A percentile compares a stretch with the other conserved stretches of the same genome.
These are phyloP conservation scores for Helichrysum umbraculigerum DNA, from an alignment of 129 eudicot species.

Conservation along the genomic window DNA sequence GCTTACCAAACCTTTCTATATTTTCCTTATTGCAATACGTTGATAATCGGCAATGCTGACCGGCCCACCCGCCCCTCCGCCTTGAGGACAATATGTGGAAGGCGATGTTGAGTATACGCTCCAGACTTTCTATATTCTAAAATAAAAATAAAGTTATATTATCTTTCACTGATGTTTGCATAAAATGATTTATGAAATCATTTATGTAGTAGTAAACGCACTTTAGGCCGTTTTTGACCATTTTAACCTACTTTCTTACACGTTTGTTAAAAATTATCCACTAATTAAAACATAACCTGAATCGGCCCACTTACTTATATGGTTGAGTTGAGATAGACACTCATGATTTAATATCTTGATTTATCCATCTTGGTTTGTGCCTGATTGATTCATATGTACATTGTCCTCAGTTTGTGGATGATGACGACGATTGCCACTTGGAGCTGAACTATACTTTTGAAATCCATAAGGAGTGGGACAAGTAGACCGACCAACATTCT, in stretches of 20 bases:
- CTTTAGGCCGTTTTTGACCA: neutral
- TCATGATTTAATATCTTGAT: neutral
- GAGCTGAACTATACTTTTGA: conserved; percentile 14
- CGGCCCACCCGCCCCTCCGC: too few species aligned
- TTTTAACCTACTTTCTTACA: neutral
- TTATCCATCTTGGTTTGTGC: neutral
- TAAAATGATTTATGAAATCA: neutral
- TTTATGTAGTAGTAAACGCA: too few species aligned
- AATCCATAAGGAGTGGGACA: conserved; percentile 11
- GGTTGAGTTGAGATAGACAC: neutral
- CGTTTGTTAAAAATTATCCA: neutral
- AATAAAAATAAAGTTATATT: too few species aligned
- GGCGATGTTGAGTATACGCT: too few species aligned
- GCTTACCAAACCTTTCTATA: too few species aligned
- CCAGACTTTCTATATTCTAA: too few species aligned
- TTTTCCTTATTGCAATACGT: too few species aligned
- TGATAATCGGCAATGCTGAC: too few species aligned
- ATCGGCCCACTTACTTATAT: neutral
- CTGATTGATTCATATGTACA: neutral
- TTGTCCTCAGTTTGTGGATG: neutral
- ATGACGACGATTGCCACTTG: conserved; percentile 3
- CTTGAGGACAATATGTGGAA: too few species aligned
- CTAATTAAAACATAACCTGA: neutral
- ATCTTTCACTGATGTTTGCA: too few species aligned
- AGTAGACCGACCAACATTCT: neutral